Evolutionary conservation across 352 stramenopile species (phyloP).

Genomic region (Saprolegnia diclina): DNA sequence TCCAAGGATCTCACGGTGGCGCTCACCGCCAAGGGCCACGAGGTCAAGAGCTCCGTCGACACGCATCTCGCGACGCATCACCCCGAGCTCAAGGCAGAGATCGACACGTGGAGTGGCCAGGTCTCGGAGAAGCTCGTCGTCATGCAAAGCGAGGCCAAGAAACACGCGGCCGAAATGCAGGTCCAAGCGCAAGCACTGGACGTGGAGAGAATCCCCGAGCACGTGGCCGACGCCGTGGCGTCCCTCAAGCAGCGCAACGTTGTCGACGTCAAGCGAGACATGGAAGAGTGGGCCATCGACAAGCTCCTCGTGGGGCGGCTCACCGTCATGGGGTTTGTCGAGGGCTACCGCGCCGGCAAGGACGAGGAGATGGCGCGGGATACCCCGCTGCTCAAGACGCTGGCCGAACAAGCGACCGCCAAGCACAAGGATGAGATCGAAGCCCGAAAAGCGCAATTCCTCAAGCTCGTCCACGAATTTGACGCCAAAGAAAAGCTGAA

Average conservation of each 20-base stretch:
- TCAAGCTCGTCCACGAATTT: neutral
- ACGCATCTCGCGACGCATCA: conserved; percentile 52
- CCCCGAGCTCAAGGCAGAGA: conserved; percentile 58
- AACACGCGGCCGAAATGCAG: conserved; percentile 60
- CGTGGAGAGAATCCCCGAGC: conserved; percentile 36
- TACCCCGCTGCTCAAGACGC: conserved; percentile 64
- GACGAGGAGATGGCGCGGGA: conserved; percentile 63
- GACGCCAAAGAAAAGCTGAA: conserved; percentile 7
- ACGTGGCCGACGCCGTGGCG: conserved; percentile 60
- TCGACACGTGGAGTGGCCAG: conserved; percentile 55
- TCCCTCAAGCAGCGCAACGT: conserved; percentile 51
- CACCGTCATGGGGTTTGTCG: conserved; percentile 77
- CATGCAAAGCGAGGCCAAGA: conserved; percentile 45
- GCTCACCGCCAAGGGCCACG: conserved; percentile 27
- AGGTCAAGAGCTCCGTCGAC: conserved; percentile 50
- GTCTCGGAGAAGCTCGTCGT: conserved; percentile 46
- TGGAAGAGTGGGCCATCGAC: conserved; percentile 71
- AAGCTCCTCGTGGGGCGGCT: conserved; percentile 77
- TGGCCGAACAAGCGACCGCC: conserved; percentile 65
- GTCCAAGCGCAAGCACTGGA: conserved; percentile 53
- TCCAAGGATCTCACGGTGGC: conserved; percentile 54
- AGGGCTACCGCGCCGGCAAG: conserved; percentile 76
- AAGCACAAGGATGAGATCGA: conserved; percentile 50
- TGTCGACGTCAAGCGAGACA: conserved; percentile 49
- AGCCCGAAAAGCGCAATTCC: neutral